Evolutionary conservation across 2,329 filamentous ascomycete genomes (phyloP), one percentile per base, ranked within the genome.

Genomic region (Trichoderma harzianum): DNA sequence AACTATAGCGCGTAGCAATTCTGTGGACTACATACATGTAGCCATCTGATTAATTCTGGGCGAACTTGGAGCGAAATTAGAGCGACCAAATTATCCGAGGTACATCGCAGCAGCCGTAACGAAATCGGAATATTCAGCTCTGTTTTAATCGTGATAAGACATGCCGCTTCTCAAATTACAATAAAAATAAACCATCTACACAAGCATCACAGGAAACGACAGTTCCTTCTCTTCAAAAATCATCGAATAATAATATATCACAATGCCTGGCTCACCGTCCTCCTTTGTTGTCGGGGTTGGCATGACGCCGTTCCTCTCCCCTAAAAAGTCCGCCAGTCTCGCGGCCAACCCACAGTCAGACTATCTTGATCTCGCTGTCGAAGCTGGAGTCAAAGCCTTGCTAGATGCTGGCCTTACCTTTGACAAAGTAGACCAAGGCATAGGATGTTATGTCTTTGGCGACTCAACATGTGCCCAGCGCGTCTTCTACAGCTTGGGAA

Each of bases 401-500:
- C 16, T 65, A 5, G 62, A 65, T 3, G 62, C 62, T 7, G 62
- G 62, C 18, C 62, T 65, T 1, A 65, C 62, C 7, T 65, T 65
- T 53, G 62, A 65, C 7, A 65, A 65, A 11, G 62, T 65, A 26
- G 62, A 65, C n/a, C 62, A 65, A 6, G 62, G 62, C 7, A 53
- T 65, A 53, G 62, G 62, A 12, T 65, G 62, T 3, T 65, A 65
- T 5, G 62, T 65, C 2, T 65, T 65, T 53, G 62, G 62, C n/a
- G 62, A 65, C 18, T 65, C 62, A 53, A 65, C 62, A 34, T 65
- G 62, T 18, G 62, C 39, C 7, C 62, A 65, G 43, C 62, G 62
- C 28, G 62, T 65, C 62, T 65, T 65, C 16, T 65, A 65, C 43
- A 65, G 62, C 62, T 21, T 65, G n/a, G 62, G 62, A 14, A 65